Conservation (phyloP, 352 stramenopile species). For the Phytophthora podocarpi region DNA sequence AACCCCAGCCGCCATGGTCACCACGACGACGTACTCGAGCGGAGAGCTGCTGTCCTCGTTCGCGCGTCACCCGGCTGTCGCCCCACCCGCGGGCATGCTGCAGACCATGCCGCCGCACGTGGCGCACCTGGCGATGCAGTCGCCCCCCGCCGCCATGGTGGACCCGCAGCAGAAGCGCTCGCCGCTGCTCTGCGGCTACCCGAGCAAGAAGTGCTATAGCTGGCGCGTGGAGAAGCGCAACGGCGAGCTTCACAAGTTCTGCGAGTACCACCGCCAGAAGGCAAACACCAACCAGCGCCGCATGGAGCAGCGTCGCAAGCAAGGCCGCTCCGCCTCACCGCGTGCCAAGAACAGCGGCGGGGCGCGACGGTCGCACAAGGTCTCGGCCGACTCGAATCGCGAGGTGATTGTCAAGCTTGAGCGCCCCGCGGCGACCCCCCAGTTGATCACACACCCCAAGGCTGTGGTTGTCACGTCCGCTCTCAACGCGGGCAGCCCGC, state of each 20-base stretch:
- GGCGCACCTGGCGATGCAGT: conserved; percentile 22
- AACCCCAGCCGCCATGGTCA: conserved; percentile 27
- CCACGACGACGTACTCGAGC: conserved; percentile 35
- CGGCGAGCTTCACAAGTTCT: conserved; percentile 86
- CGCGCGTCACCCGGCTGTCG: conserved; percentile 15
- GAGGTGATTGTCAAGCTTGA: conserved; percentile 38
- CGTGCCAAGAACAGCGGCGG: conserved; percentile 26
- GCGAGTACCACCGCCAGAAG: conserved; percentile 86
- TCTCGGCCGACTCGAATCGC: conserved; percentile 21
- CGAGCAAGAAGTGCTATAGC: conserved; percentile 87
- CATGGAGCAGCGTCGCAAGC: conserved; percentile 84
- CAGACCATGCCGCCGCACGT: conserved; percentile 27
- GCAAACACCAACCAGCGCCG: conserved; percentile 85
- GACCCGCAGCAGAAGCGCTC: conserved; percentile 48
- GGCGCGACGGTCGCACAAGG: conserved; percentile 30
- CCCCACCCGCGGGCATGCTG: conserved; percentile 4
- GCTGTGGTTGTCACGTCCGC: conserved; percentile 13
- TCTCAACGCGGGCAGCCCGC: conserved; percentile 48
- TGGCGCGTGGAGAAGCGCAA: conserved; percentile 82
- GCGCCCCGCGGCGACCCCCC: conserved; percentile 10
- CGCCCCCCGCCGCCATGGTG: background rate
- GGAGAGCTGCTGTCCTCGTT: conserved; percentile 38
- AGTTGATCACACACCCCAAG: conserved; percentile 27
- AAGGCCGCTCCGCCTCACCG: conserved; percentile 39
- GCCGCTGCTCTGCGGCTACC: conserved; percentile 68